A percentile compares a stretch with the other conserved stretches of the same genome.
Evolutionary conservation across 2,329 filamentous ascomycete genomes (phyloP).

Genomic region (Colletotrichum godetiae): DNA sequence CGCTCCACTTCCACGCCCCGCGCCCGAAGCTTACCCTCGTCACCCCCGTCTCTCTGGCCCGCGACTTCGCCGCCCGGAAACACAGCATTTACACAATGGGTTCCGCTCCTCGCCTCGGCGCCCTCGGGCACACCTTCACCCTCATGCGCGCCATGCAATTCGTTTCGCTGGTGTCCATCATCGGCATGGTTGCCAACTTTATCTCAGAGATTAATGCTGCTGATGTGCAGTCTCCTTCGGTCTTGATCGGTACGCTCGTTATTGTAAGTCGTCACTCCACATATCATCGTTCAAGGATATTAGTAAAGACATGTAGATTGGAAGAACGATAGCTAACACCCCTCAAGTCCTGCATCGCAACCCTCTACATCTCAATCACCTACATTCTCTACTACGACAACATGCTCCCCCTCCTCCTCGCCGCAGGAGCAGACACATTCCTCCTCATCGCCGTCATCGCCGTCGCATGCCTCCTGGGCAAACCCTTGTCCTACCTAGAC

Average conservation of each 20-base stretch:
- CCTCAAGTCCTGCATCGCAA: constrained; percentile 77
- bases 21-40: constrained; percentile 56
- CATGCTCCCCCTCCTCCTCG: constrained; percentile 79
- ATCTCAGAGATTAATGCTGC: constrained; percentile 78
- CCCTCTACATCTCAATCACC: constrained; percentile 82
- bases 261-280: constrained; percentile 70
- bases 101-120: constrained; percentile 69
- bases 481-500: constrained; percentile 81
- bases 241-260: constrained; percentile 81
- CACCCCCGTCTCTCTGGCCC: constrained; percentile 44
- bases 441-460: constrained; percentile 83
- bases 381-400: constrained; percentile 85
- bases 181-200: constrained; percentile 86
- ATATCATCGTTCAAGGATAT: rapidly evolving
- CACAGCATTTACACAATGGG: constrained; percentile 49
- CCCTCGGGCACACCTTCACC: constrained; percentile 83
- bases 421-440: constrained; percentile 72
- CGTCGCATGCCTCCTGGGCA: constrained; percentile 81
- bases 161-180: constrained; percentile 78
- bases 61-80: not conserved
- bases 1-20: constrained; percentile 42
- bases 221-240: constrained; percentile 72
- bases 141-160: constrained; percentile 77
- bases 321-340: constrained; percentile 28
- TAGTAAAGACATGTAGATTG: not conserved